A percentile compares a stretch with the other conserved stretches of the same genome.
Conservation (phyloP, 139 green algal species). For the Chlorella sp. region DNA sequence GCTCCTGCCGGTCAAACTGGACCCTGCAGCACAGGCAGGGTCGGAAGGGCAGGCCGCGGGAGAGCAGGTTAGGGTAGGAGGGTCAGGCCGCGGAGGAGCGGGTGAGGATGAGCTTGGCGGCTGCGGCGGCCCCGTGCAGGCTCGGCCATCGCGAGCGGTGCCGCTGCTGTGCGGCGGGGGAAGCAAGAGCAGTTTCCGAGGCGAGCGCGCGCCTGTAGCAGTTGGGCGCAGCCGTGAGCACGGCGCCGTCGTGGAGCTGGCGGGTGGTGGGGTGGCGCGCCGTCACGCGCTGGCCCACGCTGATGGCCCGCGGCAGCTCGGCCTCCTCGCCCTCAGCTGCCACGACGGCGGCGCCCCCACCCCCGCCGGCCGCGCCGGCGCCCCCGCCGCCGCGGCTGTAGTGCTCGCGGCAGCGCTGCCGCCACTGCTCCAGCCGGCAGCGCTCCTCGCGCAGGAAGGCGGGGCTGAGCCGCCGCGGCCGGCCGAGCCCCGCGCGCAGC, state of each 20-base stretch:
- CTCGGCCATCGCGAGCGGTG: background rate
- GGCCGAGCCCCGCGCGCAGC: conserved; percentile 49
- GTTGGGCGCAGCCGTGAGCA: conserved; percentile 78
- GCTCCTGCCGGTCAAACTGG: conserved; percentile 83
- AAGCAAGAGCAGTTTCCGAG: background rate
- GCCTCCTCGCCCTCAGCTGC: too few relatives aligned
- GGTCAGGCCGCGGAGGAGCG: too few relatives aligned
- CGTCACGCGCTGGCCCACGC: conserved; percentile 81
- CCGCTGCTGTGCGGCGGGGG: background rate
- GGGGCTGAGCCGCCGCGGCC: conserved; percentile 69
- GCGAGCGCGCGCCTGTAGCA: conserved; percentile 58
- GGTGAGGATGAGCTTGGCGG: background rate
- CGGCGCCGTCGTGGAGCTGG: conserved; percentile 78
- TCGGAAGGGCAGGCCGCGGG: background rate
- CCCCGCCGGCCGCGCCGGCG: conserved; percentile 25
- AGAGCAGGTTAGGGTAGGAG: too few relatives aligned
- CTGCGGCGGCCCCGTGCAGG: too few relatives aligned
- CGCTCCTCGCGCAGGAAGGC: conserved; percentile 67
- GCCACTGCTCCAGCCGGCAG: conserved; percentile 42
- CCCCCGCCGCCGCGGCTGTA: too few relatives aligned
- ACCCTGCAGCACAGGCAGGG: conserved; percentile 48
- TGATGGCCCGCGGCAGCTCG: conserved; percentile 63
- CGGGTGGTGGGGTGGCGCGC: conserved; percentile 80
- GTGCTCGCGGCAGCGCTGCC: conserved; percentile 50
- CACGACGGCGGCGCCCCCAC: background rate